Evolutionary conservation across 2,329 filamentous ascomycete species (phyloP).

Genomic region (Xylogone sp.): DNA sequence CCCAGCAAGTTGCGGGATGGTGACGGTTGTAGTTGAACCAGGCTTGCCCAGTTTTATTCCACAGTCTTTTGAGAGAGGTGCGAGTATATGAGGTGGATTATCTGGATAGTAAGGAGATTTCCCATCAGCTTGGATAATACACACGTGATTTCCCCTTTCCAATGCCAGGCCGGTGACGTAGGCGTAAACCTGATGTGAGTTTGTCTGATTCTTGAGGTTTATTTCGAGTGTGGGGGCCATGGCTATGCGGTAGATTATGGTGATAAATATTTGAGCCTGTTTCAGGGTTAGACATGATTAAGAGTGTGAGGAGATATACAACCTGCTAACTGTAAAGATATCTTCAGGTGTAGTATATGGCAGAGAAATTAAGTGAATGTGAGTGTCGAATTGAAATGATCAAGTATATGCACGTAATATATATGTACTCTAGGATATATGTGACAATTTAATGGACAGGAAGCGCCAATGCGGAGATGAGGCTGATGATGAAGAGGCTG

Average conservation of each 20-base stretch:
- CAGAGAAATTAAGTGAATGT: too few species aligned
- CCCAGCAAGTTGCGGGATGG: slow-evolving; percentile 66
- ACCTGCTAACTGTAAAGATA: too few species aligned
- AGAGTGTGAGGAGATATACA: too few species aligned
- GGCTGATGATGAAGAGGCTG: not conserved
- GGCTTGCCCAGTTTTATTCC: slow-evolving; percentile 61
- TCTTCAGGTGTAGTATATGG: too few species aligned
- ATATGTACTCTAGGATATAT: too few species aligned
- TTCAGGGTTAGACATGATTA: not conserved
- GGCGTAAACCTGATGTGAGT: slow-evolving; percentile 57
- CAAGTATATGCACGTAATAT: too few species aligned
- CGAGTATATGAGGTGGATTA: slow-evolving; percentile 48
- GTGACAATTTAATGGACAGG: too few species aligned
- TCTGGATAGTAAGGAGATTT: slow-evolving; percentile 60
- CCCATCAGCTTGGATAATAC: slow-evolving; percentile 64
- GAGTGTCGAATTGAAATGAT: too few species aligned
- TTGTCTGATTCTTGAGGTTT: slow-evolving; percentile 62
- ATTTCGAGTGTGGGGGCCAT: slow-evolving; percentile 47
- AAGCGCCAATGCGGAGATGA: too few species aligned
- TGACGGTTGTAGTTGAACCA: slow-evolving; percentile 55
- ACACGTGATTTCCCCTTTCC: slow-evolving; percentile 53
- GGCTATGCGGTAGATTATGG: not conserved
- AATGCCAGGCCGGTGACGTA: slow-evolving; percentile 67
- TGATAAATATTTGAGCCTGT: not conserved
- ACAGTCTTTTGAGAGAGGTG: slow-evolving; percentile 52